Evolutionary conservation across 768 basidiomycete species (phyloP), one percentile per base, ranked within the genome.

Genomic region (Termitomyces heimii): DNA sequence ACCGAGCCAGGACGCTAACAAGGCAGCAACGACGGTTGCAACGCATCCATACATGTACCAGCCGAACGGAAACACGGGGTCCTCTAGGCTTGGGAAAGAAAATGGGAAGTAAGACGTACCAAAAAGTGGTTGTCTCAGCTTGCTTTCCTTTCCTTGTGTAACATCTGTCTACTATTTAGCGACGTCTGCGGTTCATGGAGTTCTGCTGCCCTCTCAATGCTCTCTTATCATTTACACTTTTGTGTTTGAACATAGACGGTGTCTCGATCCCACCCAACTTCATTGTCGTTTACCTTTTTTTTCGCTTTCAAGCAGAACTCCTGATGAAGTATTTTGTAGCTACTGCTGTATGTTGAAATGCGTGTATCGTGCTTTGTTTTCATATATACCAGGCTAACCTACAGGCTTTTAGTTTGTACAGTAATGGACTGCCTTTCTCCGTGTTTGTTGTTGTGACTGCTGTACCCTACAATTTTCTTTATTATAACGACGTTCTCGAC

Each of bases 1-100:
- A 40, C 73, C 77, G 5, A 55, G 50, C 35, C 66, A 68, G 48
- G 61, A 65, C 22, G 48, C 51, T 9, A 45, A 32, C 13, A 55
- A 48, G 46, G 39, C 60, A 4, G 31, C 54, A 28, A 56, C 57
- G 55, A 43, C 55, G 26, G 20, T 57, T 35, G 32, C 24, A 60
- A 59, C 63, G 2, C 76, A 78, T 62, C 75, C 74, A 55, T 79
- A 73, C 64, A 75, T 79, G 70, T 80, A 75, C 59, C 76, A 77
- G 52, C 70, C 77, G 39, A 79, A 76, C 60, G 77, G 77, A 26
- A 63, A 45, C 39, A 49, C 57, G 37, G 57, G 58, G 6, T 47
- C 63, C 22, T 61, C 63, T 45, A 66, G 69, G 58, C 57, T 65
- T 45, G 64, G 60, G 43, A 70, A 69, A 56, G 69, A 73, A 56